Evolutionary conservation across 345 rosid genomes (phyloP).

Genomic region (Limnanthes douglasii): DNA sequence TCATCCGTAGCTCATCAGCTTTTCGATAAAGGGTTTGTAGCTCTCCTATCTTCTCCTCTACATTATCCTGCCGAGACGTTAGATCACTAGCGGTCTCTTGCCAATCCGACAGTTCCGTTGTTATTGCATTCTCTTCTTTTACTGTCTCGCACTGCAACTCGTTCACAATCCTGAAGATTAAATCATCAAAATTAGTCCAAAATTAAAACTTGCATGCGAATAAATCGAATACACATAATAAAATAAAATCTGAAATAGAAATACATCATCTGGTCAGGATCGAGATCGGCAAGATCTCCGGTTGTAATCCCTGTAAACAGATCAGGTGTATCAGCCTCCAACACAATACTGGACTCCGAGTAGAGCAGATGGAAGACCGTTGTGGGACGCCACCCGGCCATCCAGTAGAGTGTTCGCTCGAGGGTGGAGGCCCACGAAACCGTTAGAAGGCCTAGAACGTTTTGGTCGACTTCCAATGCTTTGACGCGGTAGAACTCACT

Average conservation of each 20-base stretch:
- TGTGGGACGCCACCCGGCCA: conserved; percentile 73
- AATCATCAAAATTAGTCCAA: conserved; percentile 6
- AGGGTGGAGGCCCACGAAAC: conserved; percentile 72
- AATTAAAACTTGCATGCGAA: background rate
- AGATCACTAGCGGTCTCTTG: conserved; percentile 50
- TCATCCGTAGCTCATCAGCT: conserved; percentile 60
- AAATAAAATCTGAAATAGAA: background rate
- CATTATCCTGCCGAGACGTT: conserved; percentile 14
- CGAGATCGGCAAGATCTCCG: conserved; percentile 78
- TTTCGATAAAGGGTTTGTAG: conserved; percentile 28
- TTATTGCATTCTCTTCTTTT: conserved; percentile 65
- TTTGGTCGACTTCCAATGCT: conserved; percentile 27
- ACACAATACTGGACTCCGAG: conserved; percentile 62
- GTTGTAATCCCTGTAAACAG: conserved; percentile 47
- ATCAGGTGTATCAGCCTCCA: conserved; percentile 63
- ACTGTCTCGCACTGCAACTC: conserved; percentile 87
- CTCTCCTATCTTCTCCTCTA: conserved; percentile 26
- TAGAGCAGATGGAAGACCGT: conserved; percentile 68
- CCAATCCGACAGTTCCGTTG: conserved; percentile 64
- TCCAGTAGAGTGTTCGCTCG: conserved; percentile 82
- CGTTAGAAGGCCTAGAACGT: conserved; percentile 34
- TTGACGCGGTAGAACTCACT: conserved; percentile 37
- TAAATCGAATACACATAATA: background rate
- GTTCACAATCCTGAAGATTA: conserved; percentile 46
- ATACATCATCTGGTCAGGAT: conserved; percentile 64